Conservation (phyloP, 129 eudicot species). For the Lonicera japonica region DNA sequence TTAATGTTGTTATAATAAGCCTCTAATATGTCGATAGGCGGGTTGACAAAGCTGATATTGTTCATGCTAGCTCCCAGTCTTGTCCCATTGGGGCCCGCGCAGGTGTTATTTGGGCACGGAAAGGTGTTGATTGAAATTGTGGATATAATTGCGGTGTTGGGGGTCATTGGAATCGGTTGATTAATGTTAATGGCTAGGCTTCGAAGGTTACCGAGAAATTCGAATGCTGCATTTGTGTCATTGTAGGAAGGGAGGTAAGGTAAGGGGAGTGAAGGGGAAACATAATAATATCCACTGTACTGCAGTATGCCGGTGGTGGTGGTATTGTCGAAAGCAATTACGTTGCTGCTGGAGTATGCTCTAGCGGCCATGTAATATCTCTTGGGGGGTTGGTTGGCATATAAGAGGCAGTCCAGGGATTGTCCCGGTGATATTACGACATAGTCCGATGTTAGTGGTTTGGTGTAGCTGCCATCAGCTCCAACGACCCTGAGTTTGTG, state of each 20-base stretch:
- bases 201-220: conserved; percentile 31
- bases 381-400: conserved; percentile 32
- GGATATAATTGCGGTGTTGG: conserved; percentile 10
- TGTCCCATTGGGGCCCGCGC: conserved; percentile 62
- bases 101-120: conserved; percentile 35
- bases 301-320: conserved; percentile 45
- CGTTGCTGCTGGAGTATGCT: conserved; percentile 17
- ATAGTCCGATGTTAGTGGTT: conserved; percentile 33
- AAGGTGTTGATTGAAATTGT: conserved; percentile 42
- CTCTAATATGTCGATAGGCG: conserved; percentile 37
- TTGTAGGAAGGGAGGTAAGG: conserved; percentile 42
- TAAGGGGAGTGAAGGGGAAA: conserved; percentile 1
- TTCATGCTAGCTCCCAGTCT: conserved; percentile 57
- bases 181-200: conserved; percentile 14
- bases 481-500: conserved; percentile 57
- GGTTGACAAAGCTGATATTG: conserved; percentile 49
- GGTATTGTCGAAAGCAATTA: conserved; percentile 27
- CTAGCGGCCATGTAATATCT: conserved; percentile 56
- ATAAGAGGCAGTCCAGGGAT: conserved; percentile 48
- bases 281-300: conserved; percentile 10
- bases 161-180: conserved; percentile 28
- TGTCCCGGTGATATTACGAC: conserved; percentile 52
- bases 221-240: conserved; percentile 32
- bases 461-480: conserved; percentile 50
- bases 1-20: conserved; percentile 44